These are phyloP conservation scores for Encephalitozoon intestinalis DNA, from an alignment of 371 early-diverging fungal species.

Conservation along the genomic window DNA sequence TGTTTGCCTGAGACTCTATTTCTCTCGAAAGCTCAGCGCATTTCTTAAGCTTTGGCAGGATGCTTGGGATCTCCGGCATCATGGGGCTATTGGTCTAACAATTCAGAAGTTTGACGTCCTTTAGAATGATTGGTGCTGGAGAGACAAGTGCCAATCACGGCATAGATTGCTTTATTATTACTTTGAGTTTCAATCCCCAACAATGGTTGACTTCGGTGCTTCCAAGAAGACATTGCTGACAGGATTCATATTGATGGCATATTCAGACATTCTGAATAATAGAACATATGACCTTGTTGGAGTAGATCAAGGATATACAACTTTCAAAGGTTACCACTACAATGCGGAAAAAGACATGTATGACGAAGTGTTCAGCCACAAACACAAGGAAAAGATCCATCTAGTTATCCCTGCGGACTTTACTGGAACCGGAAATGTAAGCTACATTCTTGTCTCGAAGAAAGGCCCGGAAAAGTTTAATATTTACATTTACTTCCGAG, in stretches of 20 bases:
- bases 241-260: slow-evolving; percentile 28
- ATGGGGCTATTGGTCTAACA: neutral
- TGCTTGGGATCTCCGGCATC: neutral
- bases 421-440: neutral
- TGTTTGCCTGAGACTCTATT: neutral
- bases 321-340: slow-evolving; percentile 18
- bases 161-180: neutral
- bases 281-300: slow-evolving; percentile 33
- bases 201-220: neutral
- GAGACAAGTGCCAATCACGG: neutral
- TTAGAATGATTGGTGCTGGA: neutral
- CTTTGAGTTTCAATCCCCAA: neutral
- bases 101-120: neutral
- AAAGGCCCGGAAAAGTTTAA: neutral
- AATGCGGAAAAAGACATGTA: slow-evolving; percentile 1
- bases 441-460: slow-evolving; percentile 7
- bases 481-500: slow-evolving; percentile 3
- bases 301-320: neutral
- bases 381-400: slow-evolving; percentile 10
- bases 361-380: slow-evolving; percentile 10
- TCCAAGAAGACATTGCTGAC: neutral
- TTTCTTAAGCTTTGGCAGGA: neutral
- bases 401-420: slow-evolving; percentile 22
- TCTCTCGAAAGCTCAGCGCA: neutral
- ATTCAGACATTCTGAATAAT: slow-evolving; percentile 26